Evolutionary conservation across 148 eudicot genomes (phyloP).

Genomic region (Simmondsia chinensis): DNA sequence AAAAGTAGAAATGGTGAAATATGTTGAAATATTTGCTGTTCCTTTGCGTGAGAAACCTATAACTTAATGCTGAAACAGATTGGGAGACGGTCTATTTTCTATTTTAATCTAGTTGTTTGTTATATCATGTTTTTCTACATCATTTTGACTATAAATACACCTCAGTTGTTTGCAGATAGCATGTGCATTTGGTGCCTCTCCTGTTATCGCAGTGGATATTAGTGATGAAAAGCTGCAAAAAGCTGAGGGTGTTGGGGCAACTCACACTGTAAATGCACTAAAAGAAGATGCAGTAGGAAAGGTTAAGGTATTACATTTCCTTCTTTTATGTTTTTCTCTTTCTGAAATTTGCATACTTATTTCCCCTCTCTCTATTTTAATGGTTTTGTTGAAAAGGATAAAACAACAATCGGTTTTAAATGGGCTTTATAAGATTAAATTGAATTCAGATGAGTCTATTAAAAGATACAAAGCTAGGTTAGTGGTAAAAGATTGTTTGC

Average conservation of each 20-base stretch:
- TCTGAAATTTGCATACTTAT: slow-evolving; percentile 3
- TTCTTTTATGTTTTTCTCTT: background rate
- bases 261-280: slow-evolving; percentile 63
- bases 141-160: slow-evolving; percentile 16
- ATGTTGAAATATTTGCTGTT: too few relatives aligned
- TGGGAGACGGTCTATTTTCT: background rate
- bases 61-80: too few relatives aligned
- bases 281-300: slow-evolving; percentile 79
- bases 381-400: too few relatives aligned
- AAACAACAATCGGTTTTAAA: too few relatives aligned
- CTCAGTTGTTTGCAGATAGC: slow-evolving; percentile 99
- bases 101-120: background rate
- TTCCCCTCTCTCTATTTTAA: too few relatives aligned
- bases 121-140: background rate
- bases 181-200: slow-evolving; percentile 94
- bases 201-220: slow-evolving; percentile 87
- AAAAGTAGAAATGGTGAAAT: too few relatives aligned
- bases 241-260: slow-evolving; percentile 79
- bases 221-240: slow-evolving; percentile 85
- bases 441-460: too few relatives aligned
- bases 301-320: slow-evolving; percentile 41
- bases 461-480: too few relatives aligned
- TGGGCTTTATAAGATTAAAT: too few relatives aligned
- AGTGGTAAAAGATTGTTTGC: too few relatives aligned
- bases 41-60: too few relatives aligned